Base-by-base conservation (phyloP, 2,329 filamentous ascomycete species). In the Pseudogymnoascus destructans region DNA sequence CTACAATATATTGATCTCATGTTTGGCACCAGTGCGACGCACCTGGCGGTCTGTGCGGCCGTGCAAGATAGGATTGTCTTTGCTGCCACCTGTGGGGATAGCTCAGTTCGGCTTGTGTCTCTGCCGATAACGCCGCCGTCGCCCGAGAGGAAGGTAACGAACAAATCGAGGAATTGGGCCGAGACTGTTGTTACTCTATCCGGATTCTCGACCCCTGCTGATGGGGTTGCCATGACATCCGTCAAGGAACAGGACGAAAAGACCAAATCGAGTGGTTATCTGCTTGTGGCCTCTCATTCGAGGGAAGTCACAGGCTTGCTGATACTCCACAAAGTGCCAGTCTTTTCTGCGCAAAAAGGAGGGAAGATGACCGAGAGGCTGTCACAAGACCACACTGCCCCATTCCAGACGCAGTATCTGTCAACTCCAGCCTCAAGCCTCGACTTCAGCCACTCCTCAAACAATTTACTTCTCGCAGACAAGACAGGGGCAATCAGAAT, bases 61-160 rank as follows among this genome's bases (percentile, higher is more conserved):
- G 68, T 85, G 11, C 77, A 76, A 57, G 74, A 80, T 61, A 78
- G 75, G 66, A 80, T 85, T 63, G 75, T 84, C 0, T 84, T 85
- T 64, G 75, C 79, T 0, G 78, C 81, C 2, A 76, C 81, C 1
- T 84, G 80, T 63, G 76, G 78, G 3, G 81, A 77, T 19, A 76
- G 76, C 57, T 76, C 80, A 42, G 72, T 79, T 40, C 82, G 78
- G 61, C 69, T 85, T 10, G 71, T 85, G 25, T 81, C 79, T 1
- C 65, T 85, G 3, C 81, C 82, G 0, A 72, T 85, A 27, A 81
- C 78, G 1, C 82, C 82, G 0, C 81, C 81, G 0, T 84, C 81
- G 2, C 76, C 79, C 9, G 73, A 76, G 64, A 82, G 78, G 68
- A 85, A 84, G 65, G 72, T 73, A 2, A 73, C 80, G 9, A 72